Evolutionary conservation across 2,329 filamentous ascomycete species (phyloP).

Genomic region (Stachybotrys elegans): DNA sequence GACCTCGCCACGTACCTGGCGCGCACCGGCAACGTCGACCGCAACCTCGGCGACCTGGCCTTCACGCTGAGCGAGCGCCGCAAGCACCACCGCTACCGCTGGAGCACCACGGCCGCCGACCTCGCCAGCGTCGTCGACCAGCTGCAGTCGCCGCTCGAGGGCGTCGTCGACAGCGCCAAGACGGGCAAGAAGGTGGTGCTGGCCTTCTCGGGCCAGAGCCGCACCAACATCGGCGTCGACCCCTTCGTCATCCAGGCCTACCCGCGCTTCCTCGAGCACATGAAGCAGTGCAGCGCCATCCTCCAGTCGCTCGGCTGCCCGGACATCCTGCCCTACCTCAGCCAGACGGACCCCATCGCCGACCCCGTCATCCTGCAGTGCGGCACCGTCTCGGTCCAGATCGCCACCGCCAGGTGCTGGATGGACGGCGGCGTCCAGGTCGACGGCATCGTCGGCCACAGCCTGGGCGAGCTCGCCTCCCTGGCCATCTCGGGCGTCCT

Average conservation of each 20-base stretch:
- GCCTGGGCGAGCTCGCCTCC: conserved; percentile 32
- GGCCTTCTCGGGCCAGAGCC: conserved; percentile 32
- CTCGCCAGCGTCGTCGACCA: conserved; percentile 2
- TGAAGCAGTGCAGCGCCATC: conserved; percentile 27
- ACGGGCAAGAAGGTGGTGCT: conserved; percentile 22
- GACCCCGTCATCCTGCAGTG: conserved; percentile 27
- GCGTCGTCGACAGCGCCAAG: conserved; percentile 6
- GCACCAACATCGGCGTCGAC: conserved; percentile 10
- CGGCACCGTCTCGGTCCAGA: conserved; percentile 13
- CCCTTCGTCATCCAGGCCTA: conserved; percentile 7
- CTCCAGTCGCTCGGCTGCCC: conserved; percentile 19
- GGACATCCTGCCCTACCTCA: conserved; percentile 24
- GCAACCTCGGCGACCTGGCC: conserved; percentile 8
- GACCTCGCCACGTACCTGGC: conserved; percentile 7
- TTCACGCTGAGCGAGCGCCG: conserved; percentile 12
- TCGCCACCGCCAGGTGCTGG: conserved; percentile 14
- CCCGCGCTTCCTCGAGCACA: conserved; percentile 20
- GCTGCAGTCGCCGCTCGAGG: neutral
- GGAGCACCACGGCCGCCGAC: conserved; percentile 7
- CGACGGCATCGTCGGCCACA: conserved; percentile 24
- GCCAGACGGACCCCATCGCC: conserved; percentile 15
- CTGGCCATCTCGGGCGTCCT: conserved; percentile 26
- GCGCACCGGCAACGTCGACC: neutral
- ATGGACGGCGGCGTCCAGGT: conserved; percentile 13
- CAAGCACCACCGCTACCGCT: conserved; percentile 10